A percentile compares a stretch with the other conserved stretches of the same genome.
phyloP scores from a whole-genome alignment of 176 grass and related monocot genomes.

The Zoysia japonica region DNA sequence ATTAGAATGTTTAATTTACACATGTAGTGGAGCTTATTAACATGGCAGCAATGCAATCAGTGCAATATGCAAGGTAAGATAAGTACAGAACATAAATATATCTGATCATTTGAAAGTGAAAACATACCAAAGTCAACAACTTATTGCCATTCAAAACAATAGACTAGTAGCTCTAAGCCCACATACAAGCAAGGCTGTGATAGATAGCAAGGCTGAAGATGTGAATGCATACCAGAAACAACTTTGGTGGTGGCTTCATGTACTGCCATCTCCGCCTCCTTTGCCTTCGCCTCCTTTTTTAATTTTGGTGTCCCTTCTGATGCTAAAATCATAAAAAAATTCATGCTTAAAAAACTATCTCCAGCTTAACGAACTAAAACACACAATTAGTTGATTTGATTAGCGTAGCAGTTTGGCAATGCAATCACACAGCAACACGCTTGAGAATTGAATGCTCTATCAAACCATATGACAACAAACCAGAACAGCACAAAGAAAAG shows the following conservation, averaged over 20 bases:
- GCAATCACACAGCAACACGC: background rate
- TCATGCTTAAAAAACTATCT: background rate
- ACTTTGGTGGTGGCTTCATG: background rate
- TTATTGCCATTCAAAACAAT: too few relatives aligned
- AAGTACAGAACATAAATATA: too few relatives aligned
- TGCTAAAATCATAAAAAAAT: background rate
- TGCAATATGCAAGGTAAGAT: too few relatives aligned
- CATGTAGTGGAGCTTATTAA: too few relatives aligned
- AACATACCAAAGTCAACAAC: too few relatives aligned
- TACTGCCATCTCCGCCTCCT: background rate
- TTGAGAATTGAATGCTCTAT: background rate
- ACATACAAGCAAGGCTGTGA: too few relatives aligned
- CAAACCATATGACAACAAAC: conserved; percentile 10
- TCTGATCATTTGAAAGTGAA: too few relatives aligned
- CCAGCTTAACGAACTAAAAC: background rate
- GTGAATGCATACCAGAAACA: background rate
- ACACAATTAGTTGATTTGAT: background rate
- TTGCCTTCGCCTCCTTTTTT: background rate
- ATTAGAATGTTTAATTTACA: too few relatives aligned
- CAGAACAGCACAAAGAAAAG: background rate
- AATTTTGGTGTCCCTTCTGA: background rate
- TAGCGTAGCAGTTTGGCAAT: background rate
- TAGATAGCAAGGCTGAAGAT: too few relatives aligned
- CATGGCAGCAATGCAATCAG: too few relatives aligned
- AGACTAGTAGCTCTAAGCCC: too few relatives aligned